Conservation (phyloP, 805 yeast species). For the Ascoidea asiatica region DNA sequence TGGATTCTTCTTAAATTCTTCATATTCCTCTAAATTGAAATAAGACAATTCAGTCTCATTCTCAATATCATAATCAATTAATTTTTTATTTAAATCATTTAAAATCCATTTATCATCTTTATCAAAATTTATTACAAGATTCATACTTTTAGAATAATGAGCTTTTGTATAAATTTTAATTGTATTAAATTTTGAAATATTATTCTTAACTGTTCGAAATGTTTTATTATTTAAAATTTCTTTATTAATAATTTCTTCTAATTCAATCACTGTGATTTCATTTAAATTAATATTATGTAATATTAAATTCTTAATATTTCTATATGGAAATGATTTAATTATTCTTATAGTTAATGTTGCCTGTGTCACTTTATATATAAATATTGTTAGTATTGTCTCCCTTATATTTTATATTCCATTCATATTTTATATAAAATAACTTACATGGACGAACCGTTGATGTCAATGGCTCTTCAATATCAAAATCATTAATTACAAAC, state of each 20-base stretch:
- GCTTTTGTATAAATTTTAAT: constrained; percentile 88
- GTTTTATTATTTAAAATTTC: constrained; percentile 45
- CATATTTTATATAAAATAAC: constrained; percentile 11
- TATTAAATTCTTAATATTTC: constrained; percentile 72
- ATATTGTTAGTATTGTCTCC: background rate
- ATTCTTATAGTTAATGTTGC: constrained; percentile 77
- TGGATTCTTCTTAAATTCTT: constrained; percentile 63
- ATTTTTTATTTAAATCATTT: constrained; percentile 25
- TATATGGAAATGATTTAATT: constrained; percentile 81
- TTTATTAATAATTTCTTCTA: constrained; percentile 38
- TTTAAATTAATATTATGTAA: constrained; percentile 59
- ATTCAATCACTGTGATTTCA: constrained; percentile 47
- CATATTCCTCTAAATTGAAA: constrained; percentile 59
- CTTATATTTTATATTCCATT: background rate
- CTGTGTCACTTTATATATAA: constrained; percentile 27
- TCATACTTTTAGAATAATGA: constrained; percentile 87
- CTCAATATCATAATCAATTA: constrained; percentile 42
- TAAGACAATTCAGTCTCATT: constrained; percentile 88
- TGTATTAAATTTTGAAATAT: constrained; percentile 59
- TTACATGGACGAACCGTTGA: constrained; percentile 58
- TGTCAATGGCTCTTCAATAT: constrained; percentile 61
- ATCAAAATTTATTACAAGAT: constrained; percentile 80
- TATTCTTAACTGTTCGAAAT: constrained; percentile 70
- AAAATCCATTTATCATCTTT: constrained; percentile 70
- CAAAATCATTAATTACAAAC: constrained; percentile 17